Base-by-base conservation (phyloP, 2,329 filamentous ascomycete species). In the Fusarium brevicatenulatum region DNA sequence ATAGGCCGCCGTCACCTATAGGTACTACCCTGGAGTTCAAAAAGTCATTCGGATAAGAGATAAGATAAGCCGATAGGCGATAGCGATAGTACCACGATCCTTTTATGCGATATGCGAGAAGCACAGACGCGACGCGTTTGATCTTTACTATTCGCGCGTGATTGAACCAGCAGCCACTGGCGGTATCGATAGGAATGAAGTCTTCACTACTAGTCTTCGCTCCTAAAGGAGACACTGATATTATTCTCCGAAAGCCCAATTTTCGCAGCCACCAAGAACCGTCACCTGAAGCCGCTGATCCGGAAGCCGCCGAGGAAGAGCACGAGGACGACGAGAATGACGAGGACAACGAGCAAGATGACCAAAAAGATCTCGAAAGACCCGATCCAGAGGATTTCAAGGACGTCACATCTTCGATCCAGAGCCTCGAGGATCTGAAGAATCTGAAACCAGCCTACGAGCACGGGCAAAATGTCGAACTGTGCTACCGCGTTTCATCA, bases 281-380 rank as follows among this genome's bases (percentile, higher is more conserved):
- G n/a, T 1, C 6, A 16, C 7, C 15, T 0, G 0, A 3, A 34
- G 16, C 15, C 2, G 2, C 15, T 23, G 21, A 49, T 32, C 9
- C 47, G 11, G 0, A 19, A 13, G 7, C 7, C 0, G 15, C 0
- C 4, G 15, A 4, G 30, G n/a, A 19, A 15, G 16, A 36, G n/a
- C n/a, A n/a, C n/a, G n/a, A n/a, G n/a, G n/a, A n/a, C n/a, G n/a
- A n/a, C n/a, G n/a, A n/a, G 30, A 23, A 19, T 7, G 7, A 16
- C 23, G 15, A 37, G 18, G 1, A 19, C 2, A 23, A 10, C 16
- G 28, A 32, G 34, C 34, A 36, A 6, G 32, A 32, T 6, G 9
- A 25, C 5, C 34, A 47, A 19, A 9, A 2, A n/a, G n/a, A n/a
- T n/a, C n/a, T n/a, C n/a, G n/a, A n/a, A n/a, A n/a, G n/a, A n/a